These are phyloP conservation scores for Agapanthus africanus DNA, from an alignment of 106 monocot genomes.

Conservation along the genomic window DNA sequence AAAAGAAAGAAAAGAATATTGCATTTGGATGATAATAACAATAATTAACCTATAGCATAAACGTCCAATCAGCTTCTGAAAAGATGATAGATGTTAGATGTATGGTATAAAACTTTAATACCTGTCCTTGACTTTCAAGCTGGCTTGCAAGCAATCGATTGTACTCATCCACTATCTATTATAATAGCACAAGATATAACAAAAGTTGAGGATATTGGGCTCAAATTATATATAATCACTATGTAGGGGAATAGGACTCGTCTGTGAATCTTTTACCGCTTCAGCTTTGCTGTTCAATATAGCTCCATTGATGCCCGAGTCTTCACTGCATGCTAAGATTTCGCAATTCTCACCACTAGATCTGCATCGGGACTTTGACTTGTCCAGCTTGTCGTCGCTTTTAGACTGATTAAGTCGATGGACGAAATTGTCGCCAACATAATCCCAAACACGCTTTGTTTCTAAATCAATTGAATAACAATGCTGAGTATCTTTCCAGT, in stretches of 20 bases:
- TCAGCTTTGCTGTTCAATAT: slow-evolving; percentile 75
- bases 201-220: neutral
- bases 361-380: slow-evolving; percentile 33
- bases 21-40: neutral
- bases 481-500: slow-evolving; percentile 91
- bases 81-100: neutral
- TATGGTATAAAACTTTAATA: slow-evolving; percentile 9
- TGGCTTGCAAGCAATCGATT: slow-evolving; percentile 68
- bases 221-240: neutral
- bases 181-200: slow-evolving; percentile 5
- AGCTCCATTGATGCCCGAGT: slow-evolving; percentile 48
- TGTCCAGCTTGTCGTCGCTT: slow-evolving; percentile 57
- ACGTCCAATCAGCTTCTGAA: neutral
- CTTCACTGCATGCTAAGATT: slow-evolving; percentile 45
- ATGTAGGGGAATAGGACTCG: neutral
- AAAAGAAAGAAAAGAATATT: neutral
- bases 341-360: slow-evolving; percentile 31
- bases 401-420: slow-evolving; percentile 89
- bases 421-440: slow-evolving; percentile 93
- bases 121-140: slow-evolving; percentile 78
- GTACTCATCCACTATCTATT: slow-evolving; percentile 81
- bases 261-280: slow-evolving; percentile 39
- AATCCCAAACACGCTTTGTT: slow-evolving; percentile 89
- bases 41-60: neutral
- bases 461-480: slow-evolving; percentile 87